Percentiles rank a stretch among this genome's conserved stretches.
Evolutionary conservation across 805 yeast species (phyloP).

Genomic region (Kockiozyma suomiensis): DNA sequence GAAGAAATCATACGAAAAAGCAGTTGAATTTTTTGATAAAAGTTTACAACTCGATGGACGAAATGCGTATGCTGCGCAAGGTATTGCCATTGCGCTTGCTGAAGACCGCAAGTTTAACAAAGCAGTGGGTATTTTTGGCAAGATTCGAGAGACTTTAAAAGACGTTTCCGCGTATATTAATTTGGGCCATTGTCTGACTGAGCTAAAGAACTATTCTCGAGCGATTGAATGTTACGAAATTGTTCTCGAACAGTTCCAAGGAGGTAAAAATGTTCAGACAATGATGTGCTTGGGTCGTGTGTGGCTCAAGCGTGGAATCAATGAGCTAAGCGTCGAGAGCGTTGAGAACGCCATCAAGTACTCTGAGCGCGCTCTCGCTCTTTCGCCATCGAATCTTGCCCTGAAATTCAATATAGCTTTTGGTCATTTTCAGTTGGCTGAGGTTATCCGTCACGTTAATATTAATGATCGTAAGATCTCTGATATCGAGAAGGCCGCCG

Average conservation of each 20-base stretch:
- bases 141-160: slow-evolving; percentile 84
- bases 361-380: slow-evolving; percentile 58
- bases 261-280: slow-evolving; percentile 64
- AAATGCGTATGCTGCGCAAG: slow-evolving; percentile 96
- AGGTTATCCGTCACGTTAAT: slow-evolving; percentile 65
- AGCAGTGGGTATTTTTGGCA: slow-evolving; percentile 84
- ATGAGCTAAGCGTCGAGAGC: slow-evolving; percentile 65
- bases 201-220: slow-evolving; percentile 76
- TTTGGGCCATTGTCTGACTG: slow-evolving; percentile 83
- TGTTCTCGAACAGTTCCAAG: slow-evolving; percentile 65
- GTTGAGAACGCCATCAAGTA: slow-evolving; percentile 64
- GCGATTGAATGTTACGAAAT: slow-evolving; percentile 85
- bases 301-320: slow-evolving; percentile 78
- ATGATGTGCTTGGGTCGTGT: slow-evolving; percentile 79
- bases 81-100: slow-evolving; percentile 89
- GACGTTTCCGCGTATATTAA: slow-evolving; percentile 83
- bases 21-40: slow-evolving; percentile 89
- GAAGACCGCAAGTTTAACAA: slow-evolving; percentile 63
- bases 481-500: slow-evolving; percentile 60
- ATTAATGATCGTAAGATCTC: slow-evolving; percentile 60
- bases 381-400: slow-evolving; percentile 48
- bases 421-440: slow-evolving; percentile 84
- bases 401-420: slow-evolving; percentile 79
- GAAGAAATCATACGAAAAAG: slow-evolving; percentile 77
- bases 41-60: slow-evolving; percentile 80